phyloP scores from a whole-genome alignment of 768 basidiomycete genomes.

The Podaxis sp. region DNA sequence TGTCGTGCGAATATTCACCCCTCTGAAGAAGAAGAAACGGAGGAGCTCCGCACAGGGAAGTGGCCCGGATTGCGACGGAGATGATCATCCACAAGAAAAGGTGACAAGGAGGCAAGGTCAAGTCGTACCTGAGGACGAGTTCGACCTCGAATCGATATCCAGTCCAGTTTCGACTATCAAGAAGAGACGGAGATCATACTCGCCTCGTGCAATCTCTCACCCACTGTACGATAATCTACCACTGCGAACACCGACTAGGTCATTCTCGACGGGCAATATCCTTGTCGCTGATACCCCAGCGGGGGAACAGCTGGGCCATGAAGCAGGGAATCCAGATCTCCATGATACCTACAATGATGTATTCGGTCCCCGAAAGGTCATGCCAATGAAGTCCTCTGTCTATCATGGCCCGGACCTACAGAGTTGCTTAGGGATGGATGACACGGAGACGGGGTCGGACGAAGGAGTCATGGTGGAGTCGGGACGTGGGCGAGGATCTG shows the following conservation, averaged over 20 bases:
- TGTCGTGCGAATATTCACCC: slow-evolving; percentile 27
- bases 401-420: slow-evolving; percentile 14
- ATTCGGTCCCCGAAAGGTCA: background rate
- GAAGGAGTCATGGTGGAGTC: background rate
- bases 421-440: slow-evolving; percentile 11
- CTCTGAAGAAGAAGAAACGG: slow-evolving; percentile 17
- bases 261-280: slow-evolving; percentile 7
- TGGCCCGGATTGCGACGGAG: background rate
- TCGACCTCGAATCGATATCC: slow-evolving; percentile 27
- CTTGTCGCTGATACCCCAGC: slow-evolving; percentile 11
- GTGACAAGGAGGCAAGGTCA: background rate
- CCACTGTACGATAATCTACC: background rate
- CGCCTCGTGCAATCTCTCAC: background rate
- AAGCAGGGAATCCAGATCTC: background rate
- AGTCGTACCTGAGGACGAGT: slow-evolving; percentile 19
- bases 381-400: background rate
- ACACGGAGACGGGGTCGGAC: background rate
- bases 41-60: slow-evolving; percentile 7
- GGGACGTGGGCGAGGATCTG: background rate
- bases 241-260: slow-evolving; percentile 7
- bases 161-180: slow-evolving; percentile 28
- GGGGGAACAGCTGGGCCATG: background rate
- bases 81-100: slow-evolving; percentile 1
- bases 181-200: slow-evolving; percentile 15
- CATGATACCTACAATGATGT: background rate